Percentiles rank a stretch among this genome's conserved stretches.
These are phyloP conservation scores for Paraurostyla sp. DNA, from an alignment of 73 alveolate species.

Conservation along the genomic window DNA sequence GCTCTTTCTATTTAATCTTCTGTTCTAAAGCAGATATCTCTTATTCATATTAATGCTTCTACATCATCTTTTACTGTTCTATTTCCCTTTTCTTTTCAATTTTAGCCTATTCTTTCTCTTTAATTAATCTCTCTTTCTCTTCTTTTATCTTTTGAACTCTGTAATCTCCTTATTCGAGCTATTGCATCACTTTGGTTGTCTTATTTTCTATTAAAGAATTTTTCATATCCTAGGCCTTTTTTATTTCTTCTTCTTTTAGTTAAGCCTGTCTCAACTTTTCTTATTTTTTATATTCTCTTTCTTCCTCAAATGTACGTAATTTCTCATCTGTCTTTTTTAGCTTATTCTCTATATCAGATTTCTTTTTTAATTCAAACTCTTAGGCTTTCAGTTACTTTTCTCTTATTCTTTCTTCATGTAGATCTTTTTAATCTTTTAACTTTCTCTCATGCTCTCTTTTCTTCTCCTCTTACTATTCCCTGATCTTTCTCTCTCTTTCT, in stretches of 20 bases:
- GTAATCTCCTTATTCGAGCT: slow-evolving; percentile 24
- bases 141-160: slow-evolving; percentile 22
- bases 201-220: neutral
- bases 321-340: slow-evolving; percentile 5
- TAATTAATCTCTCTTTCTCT: neutral
- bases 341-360: neutral
- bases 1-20: neutral
- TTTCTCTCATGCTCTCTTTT: neutral
- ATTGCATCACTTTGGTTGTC: neutral
- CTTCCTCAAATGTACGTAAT: neutral
- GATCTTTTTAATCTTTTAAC: neutral
- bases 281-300: neutral
- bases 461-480: slow-evolving; percentile 21
- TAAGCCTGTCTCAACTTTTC: neutral
- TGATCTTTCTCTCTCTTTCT: neutral
- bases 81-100: neutral
- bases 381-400: slow-evolving; percentile 15
- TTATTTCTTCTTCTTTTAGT: slow-evolving; percentile 11
- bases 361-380: neutral
- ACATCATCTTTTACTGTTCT: neutral
- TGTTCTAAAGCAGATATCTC: neutral
- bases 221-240: neutral
- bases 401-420: slow-evolving; percentile 8
- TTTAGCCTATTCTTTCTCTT: slow-evolving; percentile 24
- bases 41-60: neutral